Conservation (phyloP, 768 basidiomycete genomes). For the Calocera viscosa region DNA sequence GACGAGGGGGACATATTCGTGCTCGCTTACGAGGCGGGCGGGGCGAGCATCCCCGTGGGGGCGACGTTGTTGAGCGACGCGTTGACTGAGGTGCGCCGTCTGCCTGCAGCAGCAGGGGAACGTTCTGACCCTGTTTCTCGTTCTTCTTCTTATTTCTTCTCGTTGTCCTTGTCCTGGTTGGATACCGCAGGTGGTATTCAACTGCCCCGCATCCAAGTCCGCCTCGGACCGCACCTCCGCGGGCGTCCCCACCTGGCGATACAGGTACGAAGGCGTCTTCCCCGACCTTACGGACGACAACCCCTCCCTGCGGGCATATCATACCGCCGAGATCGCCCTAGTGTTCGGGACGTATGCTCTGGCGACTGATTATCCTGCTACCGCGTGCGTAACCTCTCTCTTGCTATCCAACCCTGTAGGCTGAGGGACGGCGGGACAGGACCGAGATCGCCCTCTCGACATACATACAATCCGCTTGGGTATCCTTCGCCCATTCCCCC, state of each 20-base stretch:
- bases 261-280: not conserved
- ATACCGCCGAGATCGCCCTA: conserved; percentile 32
- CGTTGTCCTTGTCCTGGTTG: too few relatives aligned
- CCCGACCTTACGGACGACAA: not conserved
- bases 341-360: conserved; percentile 26
- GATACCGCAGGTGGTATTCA: not conserved
- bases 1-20: not conserved
- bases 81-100: not conserved
- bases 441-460: conserved; percentile 27
- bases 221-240: not conserved
- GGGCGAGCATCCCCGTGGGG: not conserved
- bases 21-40: not conserved
- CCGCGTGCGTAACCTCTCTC: not conserved
- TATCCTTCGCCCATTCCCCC: conserved; percentile 35
- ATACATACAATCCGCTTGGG: conserved; percentile 33
- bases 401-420: not conserved
- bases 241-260: not conserved
- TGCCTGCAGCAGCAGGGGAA: not conserved
- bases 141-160: too few relatives aligned
- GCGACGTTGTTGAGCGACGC: not conserved
- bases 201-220: not conserved
- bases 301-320: conserved; percentile 25
- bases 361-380: conserved; percentile 15
- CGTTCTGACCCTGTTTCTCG: not conserved
- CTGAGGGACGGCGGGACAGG: not conserved